Evolutionary conservation across 306 rosid genomes (phyloP).

Genomic region (Bauhinia variegata): DNA sequence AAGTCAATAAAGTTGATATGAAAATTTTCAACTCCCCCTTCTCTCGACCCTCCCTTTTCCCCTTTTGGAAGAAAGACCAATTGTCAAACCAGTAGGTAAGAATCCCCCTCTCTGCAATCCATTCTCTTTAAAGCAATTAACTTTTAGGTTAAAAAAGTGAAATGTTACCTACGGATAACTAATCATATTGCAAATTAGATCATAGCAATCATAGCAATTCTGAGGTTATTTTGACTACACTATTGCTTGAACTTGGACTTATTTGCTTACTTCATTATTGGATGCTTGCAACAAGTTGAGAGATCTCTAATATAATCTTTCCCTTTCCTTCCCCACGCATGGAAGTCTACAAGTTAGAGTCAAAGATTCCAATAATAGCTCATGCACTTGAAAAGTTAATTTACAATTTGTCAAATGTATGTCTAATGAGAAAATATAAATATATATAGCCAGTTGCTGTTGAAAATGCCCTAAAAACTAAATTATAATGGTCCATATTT

Average conservation of each 20-base stretch:
- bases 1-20: constrained; percentile 59
- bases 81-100: constrained; percentile 51
- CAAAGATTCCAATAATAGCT: constrained; percentile 44
- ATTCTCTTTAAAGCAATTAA: constrained; percentile 30
- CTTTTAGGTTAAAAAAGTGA: constrained; percentile 38
- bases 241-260: constrained; percentile 17
- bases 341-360: constrained; percentile 35
- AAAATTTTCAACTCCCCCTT: constrained; percentile 43
- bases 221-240: constrained; percentile 18
- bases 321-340: constrained; percentile 27
- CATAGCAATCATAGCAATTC: background rate
- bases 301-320: constrained; percentile 15
- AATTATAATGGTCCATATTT: constrained; percentile 13
- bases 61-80: constrained; percentile 32
- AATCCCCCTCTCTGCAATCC: constrained; percentile 17
- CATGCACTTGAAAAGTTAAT: constrained; percentile 35
- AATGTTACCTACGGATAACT: constrained; percentile 3
- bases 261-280: constrained; percentile 6
- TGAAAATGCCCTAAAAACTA: constrained; percentile 29
- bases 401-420: constrained; percentile 38
- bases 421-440: background rate
- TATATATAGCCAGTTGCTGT: constrained; percentile 15
- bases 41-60: background rate
- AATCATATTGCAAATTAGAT: constrained; percentile 21
- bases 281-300: constrained; percentile 13